Evolutionary conservation across 202 grass and related monocot species (phyloP).

Genomic region (Saccharum hybrid): DNA sequence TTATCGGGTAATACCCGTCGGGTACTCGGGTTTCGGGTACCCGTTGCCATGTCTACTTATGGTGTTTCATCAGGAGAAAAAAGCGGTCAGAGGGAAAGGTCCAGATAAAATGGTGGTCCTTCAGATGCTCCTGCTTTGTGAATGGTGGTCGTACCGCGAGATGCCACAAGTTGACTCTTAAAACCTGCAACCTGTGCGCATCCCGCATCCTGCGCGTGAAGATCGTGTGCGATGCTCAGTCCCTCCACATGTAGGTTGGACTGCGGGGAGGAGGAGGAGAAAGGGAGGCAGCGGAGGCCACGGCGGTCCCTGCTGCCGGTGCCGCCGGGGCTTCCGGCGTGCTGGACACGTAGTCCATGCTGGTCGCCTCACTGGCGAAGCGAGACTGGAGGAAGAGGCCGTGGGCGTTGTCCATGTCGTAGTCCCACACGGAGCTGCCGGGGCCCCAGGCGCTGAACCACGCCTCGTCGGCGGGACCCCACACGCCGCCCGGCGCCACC

Average conservation of each 20-base stretch:
- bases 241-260: conserved; percentile 66
- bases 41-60: too few relatives aligned
- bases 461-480: conserved; percentile 80
- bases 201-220: conserved; percentile 29
- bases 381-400: conserved; percentile 76
- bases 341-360: conserved; percentile 49
- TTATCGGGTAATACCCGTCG: too few relatives aligned
- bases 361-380: conserved; percentile 52
- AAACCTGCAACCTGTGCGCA: conserved; percentile 55
- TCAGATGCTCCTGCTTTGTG: conserved; percentile 42
- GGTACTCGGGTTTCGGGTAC: too few relatives aligned
- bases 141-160: conserved; percentile 23
- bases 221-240: conserved; percentile 41
- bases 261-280: conserved; percentile 31
- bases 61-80: conserved; percentile 8
- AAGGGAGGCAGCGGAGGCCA: conserved; percentile 33
- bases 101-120: conserved; percentile 35
- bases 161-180: conserved; percentile 58
- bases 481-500: conserved; percentile 43
- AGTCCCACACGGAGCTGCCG: conserved; percentile 89
- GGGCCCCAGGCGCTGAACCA: conserved; percentile 96
- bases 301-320: conserved; percentile 14
- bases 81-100: conserved; percentile 35
- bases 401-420: conserved; percentile 82
- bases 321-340: conserved; percentile 4